Evolutionary conservation across 2,329 filamentous ascomycete genomes (phyloP).

Genomic region (Westerdykella ornata): DNA sequence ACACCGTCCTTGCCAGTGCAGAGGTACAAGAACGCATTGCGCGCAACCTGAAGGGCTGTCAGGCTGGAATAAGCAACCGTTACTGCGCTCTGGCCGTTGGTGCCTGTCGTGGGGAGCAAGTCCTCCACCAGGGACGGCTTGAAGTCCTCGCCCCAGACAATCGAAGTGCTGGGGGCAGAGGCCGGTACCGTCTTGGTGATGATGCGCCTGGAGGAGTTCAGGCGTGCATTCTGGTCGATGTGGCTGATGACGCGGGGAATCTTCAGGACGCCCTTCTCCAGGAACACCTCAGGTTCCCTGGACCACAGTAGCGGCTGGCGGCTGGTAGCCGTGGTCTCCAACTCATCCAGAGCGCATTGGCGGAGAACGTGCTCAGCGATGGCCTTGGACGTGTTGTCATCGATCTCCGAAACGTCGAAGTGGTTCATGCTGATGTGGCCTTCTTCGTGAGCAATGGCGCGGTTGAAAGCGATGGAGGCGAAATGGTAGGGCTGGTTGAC

Average conservation of each 20-base stretch:
- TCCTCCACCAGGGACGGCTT: background rate
- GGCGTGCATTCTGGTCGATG: constrained; percentile 10
- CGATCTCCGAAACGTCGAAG: constrained; percentile 3
- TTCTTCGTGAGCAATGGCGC: constrained; percentile 2
- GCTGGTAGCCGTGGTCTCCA: background rate
- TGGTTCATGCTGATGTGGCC: constrained; percentile 3
- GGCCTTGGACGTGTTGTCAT: background rate
- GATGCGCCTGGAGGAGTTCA: constrained; percentile 15
- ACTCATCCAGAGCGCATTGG: constrained; percentile 2
- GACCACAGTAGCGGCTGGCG: constrained; percentile 5
- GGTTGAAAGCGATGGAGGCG: constrained; percentile 12
- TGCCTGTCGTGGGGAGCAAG: background rate
- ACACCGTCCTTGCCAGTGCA: constrained; percentile 1
- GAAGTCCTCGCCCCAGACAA: no score
- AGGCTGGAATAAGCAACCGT: constrained; percentile 1
- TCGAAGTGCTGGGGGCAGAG: no score
- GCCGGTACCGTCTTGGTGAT: constrained; percentile 5
- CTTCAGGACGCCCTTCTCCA: constrained; percentile 1
- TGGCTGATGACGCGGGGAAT: constrained; percentile 4
- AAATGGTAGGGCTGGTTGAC: constrained; percentile 15
- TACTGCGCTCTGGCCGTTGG: background rate
- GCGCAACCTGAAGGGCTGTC: constrained; percentile 1
- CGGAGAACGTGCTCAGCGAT: constrained; percentile 5
- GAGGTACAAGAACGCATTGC: constrained; percentile 2
- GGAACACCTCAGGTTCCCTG: constrained; percentile 5